Percentiles rank a stretch among this genome's conserved stretches.
Conservation (phyloP, 192 early-diverging fungal genomes). For the Backusella parvicylindrica region DNA sequence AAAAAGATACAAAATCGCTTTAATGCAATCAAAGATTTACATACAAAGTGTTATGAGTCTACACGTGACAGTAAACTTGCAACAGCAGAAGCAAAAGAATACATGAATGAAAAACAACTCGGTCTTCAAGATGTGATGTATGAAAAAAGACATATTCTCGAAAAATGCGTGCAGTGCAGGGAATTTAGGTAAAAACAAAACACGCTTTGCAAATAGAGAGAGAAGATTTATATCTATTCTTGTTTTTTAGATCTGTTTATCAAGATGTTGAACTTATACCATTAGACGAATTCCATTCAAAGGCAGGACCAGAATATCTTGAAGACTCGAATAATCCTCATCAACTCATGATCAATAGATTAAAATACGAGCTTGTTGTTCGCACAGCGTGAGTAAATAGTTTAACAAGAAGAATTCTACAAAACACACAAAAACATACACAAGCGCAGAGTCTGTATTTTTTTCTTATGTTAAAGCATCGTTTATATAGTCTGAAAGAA, state of each 20-base stretch:
- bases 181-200: conserved; percentile 44
- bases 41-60: background rate
- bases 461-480: background rate
- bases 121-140: conserved; percentile 54
- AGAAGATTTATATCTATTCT: no score
- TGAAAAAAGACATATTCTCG: conserved; percentile 52
- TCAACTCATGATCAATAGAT: conserved; percentile 49
- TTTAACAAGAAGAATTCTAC: no score
- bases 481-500: conserved; percentile 17
- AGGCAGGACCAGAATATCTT: conserved; percentile 27
- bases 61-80: conserved; percentile 38
- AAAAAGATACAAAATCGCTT: background rate
- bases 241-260: conserved; percentile 57
- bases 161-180: conserved; percentile 52
- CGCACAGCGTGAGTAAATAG: conserved; percentile 32
- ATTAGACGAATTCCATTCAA: conserved; percentile 35
- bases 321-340: conserved; percentile 37
- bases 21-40: conserved; percentile 20
- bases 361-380: conserved; percentile 51
- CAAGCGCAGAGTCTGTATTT: no score
- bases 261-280: conserved; percentile 46
- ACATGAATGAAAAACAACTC: conserved; percentile 48
- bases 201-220: no score
- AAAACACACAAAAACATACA: no score
- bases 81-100: conserved; percentile 50